Conservation (phyloP, 2,329 filamentous ascomycete genomes). For the Knufia fluminis region DNA sequence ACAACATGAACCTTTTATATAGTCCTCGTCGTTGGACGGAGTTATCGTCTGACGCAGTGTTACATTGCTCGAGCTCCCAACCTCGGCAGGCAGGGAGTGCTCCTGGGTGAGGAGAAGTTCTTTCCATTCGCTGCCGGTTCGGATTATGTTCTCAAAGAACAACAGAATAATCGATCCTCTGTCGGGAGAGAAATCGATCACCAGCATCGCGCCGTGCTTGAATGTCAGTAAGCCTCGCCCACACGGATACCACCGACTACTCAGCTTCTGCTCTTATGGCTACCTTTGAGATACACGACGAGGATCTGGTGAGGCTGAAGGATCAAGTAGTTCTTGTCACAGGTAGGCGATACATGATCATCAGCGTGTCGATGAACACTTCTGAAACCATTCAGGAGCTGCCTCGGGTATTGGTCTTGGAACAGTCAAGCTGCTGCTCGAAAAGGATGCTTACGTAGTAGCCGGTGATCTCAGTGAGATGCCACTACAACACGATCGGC, state of each 20-base stretch:
- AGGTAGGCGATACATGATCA: not conserved
- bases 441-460: slow-evolving; percentile 2
- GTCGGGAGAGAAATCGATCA: too few relatives aligned
- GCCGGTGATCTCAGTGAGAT: slow-evolving; percentile 4
- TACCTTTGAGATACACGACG: slow-evolving; percentile 1
- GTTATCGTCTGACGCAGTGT: too few relatives aligned
- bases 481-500: slow-evolving; percentile 1
- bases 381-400: slow-evolving; percentile 1
- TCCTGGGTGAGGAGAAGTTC: not conserved
- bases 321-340: slow-evolving; percentile 1
- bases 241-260: too few relatives aligned
- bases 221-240: too few relatives aligned
- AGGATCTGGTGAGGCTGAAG: slow-evolving; percentile 4
- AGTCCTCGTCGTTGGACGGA: too few relatives aligned
- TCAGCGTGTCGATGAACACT: not conserved
- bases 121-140: not conserved
- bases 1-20: too few relatives aligned
- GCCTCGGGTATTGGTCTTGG: slow-evolving; percentile 6
- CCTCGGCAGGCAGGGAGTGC: too few relatives aligned
- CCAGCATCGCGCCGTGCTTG: too few relatives aligned
- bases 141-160: too few relatives aligned
- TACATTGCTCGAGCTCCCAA: too few relatives aligned
- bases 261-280: slow-evolving; percentile 4
- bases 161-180: too few relatives aligned
- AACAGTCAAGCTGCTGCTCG: slow-evolving; percentile 7